Evolutionary conservation across 2,329 filamentous ascomycete species (phyloP).

Genomic region (Byssoonygena ceratinophila): DNA sequence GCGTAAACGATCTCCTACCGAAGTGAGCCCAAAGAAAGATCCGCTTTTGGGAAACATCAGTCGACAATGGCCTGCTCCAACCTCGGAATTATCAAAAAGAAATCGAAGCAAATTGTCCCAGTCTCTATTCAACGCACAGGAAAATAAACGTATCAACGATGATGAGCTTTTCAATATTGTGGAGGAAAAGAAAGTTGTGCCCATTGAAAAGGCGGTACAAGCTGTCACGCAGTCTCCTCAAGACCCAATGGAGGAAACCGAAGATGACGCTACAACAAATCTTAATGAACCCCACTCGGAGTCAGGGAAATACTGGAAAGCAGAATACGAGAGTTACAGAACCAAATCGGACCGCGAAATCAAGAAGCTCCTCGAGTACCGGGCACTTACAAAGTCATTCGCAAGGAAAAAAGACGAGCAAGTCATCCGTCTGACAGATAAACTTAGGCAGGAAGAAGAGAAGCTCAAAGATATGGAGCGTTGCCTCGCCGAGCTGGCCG

Average conservation of each 20-base stretch:
- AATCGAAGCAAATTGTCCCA: conserved; percentile 35
- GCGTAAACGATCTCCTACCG: conserved; percentile 37
- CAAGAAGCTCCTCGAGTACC: conserved; percentile 50
- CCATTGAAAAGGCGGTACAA: not conserved
- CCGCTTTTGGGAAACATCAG: conserved; percentile 42
- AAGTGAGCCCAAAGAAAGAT: conserved; percentile 36
- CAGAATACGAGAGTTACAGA: conserved; percentile 50
- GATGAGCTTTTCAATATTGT: conserved; percentile 24
- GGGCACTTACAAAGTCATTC: conserved; percentile 49
- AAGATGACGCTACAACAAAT: conserved; percentile 44
- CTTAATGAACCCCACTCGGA: conserved; percentile 46
- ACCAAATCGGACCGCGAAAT: conserved; percentile 49
- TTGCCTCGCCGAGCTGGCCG: conserved; percentile 34
- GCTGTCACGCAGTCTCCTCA: not conserved
- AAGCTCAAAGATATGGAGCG: conserved; percentile 37
- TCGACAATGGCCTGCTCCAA: conserved; percentile 16
- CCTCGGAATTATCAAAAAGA: conserved; percentile 5
- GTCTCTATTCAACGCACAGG: conserved; percentile 32
- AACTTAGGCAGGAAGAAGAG: conserved; percentile 43
- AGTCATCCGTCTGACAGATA: conserved; percentile 42
- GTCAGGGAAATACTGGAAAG: conserved; percentile 53
- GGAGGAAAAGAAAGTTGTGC: conserved; percentile 14
- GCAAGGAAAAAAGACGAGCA: conserved; percentile 50
- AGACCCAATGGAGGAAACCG: conserved; percentile 21
- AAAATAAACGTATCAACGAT: conserved; percentile 16